phyloP scores from a whole-genome alignment of 768 basidiomycete species.

The Termitomyces sp. region DNA sequence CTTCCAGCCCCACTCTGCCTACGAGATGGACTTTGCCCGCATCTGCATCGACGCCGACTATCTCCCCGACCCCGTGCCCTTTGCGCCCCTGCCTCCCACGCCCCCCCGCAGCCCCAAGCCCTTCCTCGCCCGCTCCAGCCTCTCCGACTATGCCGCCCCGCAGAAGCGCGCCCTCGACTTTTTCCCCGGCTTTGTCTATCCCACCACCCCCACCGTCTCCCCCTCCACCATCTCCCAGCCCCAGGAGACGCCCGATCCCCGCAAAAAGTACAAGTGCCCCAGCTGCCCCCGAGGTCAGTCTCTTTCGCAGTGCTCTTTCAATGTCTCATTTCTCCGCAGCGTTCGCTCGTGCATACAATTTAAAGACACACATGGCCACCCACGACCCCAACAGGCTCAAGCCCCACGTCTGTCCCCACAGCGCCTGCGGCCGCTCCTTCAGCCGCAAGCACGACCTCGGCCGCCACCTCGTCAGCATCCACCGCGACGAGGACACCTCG shows the following conservation, averaged over 20 bases:
- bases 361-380: conserved; percentile 94
- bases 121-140: conserved; percentile 42
- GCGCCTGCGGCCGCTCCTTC: conserved; percentile 84
- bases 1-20: conserved; percentile 44
- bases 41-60: conserved; percentile 40
- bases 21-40: conserved; percentile 69
- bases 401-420: conserved; percentile 84
- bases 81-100: conserved; percentile 51
- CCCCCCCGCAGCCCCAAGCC: conserved; percentile 50
- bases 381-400: conserved; percentile 91
- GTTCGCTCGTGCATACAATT: conserved; percentile 89
- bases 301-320: not conserved
- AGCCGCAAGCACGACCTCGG: conserved; percentile 93
- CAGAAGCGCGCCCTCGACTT: conserved; percentile 28
- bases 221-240: conserved; percentile 49
- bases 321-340: conserved; percentile 36
- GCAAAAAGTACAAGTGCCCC: conserved; percentile 75
- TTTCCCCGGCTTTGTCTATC: conserved; percentile 46
- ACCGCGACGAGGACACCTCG: conserved; percentile 59
- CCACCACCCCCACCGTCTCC: conserved; percentile 40
- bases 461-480: conserved; percentile 83
- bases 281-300: conserved; percentile 65
- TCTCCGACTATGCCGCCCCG: conserved; percentile 61
- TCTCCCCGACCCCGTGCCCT: conserved; percentile 42
- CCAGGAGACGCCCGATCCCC: conserved; percentile 48